Base-by-base conservation (phyloP, 1,284 basidiomycete genomes). In the Cryptococcus wingfieldii region DNA sequence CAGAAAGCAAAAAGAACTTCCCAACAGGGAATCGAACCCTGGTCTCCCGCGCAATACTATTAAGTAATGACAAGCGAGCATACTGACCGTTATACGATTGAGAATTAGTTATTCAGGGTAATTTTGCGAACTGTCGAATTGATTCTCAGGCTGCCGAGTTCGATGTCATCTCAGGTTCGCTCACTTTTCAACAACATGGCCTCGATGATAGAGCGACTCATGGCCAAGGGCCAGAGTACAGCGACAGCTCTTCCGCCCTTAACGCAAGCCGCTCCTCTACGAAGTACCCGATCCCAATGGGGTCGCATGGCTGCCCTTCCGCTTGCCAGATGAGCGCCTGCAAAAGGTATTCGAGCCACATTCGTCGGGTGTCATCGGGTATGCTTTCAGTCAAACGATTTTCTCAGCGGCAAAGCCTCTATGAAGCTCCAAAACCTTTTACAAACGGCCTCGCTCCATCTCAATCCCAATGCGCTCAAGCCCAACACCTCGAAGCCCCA, bases 401-500 rank as follows among this genome's bases (percentile, higher is more conserved):
- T 74, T 41, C 53, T 73, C 8, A 65, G 61, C 2, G 57, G 60
- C 7, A 71, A 70, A 18, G 59, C 72, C 2, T 58, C 61, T 2
- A 61, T 76, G 12, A 80, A 90, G 19, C 89, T 90, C 83, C 85
- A 85, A 27, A 86, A 85, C 59, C 86, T 88, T 0, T 87, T 93
- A 63, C 79, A 88, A 3, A 87, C 87, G 0, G 83, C 86, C 0
- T 89, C 89, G 69, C 81, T 90, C 6, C 83, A 86, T 56, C 83
- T 86, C 14, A 75, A 77, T 49, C 70, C 72, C 13, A 84, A 84
- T 58, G 61, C 64, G 5, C 43, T 64, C 19, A 14, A 31, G 8
- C 60, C 66, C 6, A 46, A 55, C 14, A 53, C 59, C 8, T 37
- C 51, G 38, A 58, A 65, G 43, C 53, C 60, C 3, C 50, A 61